Evolutionary conservation across 352 stramenopile genomes (phyloP).

Genomic region (Pythium dissotocum): DNA sequence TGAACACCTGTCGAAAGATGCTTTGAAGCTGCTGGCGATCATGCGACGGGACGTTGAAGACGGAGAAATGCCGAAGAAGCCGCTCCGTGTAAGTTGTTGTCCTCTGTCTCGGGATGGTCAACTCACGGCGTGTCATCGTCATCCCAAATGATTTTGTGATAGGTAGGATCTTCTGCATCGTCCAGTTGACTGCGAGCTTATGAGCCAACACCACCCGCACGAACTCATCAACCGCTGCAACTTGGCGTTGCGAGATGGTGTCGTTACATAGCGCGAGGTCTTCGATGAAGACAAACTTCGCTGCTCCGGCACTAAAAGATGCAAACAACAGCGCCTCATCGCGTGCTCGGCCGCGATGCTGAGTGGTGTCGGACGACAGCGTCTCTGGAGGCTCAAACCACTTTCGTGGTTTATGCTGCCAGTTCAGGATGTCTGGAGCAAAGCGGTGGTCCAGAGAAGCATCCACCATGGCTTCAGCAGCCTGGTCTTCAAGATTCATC

Average conservation of each 20-base stretch:
- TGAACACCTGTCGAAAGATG: conserved; percentile 52
- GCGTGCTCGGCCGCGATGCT: conserved; percentile 23
- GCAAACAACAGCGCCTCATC: conserved; percentile 50
- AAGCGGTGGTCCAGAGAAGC: conserved; percentile 46
- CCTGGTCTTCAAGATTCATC: conserved; percentile 41
- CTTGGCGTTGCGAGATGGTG: neutral
- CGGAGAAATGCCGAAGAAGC: conserved; percentile 51
- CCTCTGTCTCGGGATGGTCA: neutral
- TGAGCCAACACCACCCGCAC: conserved; percentile 55
- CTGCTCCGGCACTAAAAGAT: conserved; percentile 18
- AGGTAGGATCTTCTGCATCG: conserved; percentile 25
- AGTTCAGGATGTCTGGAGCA: conserved; percentile 45
- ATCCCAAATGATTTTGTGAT: conserved; percentile 45
- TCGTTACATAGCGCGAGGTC: conserved; percentile 32
- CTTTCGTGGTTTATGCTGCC: conserved; percentile 37
- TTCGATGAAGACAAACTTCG: conserved; percentile 57
- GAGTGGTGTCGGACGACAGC: neutral
- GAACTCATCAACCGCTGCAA: conserved; percentile 36
- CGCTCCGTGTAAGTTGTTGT: conserved; percentile 16
- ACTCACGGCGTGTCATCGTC: conserved; percentile 32
- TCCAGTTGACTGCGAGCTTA: conserved; percentile 37
- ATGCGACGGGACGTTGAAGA: conserved; percentile 45
- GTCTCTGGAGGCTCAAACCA: conserved; percentile 40
- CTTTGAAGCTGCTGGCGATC: conserved; percentile 47
- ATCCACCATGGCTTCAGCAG: conserved; percentile 45